Conservation (phyloP, 352 stramenopile genomes). For the Lagenidium giganteum region DNA sequence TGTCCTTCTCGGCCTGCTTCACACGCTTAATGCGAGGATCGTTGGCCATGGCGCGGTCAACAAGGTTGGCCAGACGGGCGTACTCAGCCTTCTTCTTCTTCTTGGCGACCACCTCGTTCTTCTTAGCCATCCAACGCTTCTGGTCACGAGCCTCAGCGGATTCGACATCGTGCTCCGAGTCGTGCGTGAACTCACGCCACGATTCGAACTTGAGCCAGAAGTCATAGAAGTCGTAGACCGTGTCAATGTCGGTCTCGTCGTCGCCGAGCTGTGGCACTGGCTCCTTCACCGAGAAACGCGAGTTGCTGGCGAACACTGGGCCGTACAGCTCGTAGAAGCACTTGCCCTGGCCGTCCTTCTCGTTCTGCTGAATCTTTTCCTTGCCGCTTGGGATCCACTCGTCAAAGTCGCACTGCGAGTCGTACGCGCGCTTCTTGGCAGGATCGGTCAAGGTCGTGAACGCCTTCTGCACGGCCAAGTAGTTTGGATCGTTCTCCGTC, state of each 20-base stretch:
- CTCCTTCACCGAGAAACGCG: constrained; percentile 77
- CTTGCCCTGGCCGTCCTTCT: constrained; percentile 52
- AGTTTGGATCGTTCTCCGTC: constrained; percentile 88
- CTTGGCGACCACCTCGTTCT: constrained; percentile 80
- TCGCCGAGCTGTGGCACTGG: constrained; percentile 67
- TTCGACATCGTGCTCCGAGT: constrained; percentile 83
- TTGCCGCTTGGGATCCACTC: constrained; percentile 67
- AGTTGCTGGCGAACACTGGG: constrained; percentile 70
- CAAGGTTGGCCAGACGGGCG: constrained; percentile 67
- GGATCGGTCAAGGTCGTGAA: constrained; percentile 78
- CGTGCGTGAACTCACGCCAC: constrained; percentile 81
- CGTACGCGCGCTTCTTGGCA: constrained; percentile 80
- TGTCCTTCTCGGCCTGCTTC: constrained; percentile 83
- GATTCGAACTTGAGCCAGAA: constrained; percentile 89
- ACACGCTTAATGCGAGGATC: constrained; percentile 77
- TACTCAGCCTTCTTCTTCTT: constrained; percentile 90
- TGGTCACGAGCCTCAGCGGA: constrained; percentile 80
- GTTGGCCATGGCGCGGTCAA: constrained; percentile 68
- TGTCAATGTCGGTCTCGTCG: constrained; percentile 53
- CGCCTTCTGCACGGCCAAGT: constrained; percentile 80
- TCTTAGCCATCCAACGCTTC: constrained; percentile 87
- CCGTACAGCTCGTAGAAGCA: constrained; percentile 86
- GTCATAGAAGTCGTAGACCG: constrained; percentile 83
- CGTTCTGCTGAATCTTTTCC: constrained; percentile 80
- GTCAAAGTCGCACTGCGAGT: constrained; percentile 86